Evolutionary conservation across 148 eudicot species (phyloP), one percentile per base, ranked within the genome.

Genomic region (Heliosperma pusillum): DNA sequence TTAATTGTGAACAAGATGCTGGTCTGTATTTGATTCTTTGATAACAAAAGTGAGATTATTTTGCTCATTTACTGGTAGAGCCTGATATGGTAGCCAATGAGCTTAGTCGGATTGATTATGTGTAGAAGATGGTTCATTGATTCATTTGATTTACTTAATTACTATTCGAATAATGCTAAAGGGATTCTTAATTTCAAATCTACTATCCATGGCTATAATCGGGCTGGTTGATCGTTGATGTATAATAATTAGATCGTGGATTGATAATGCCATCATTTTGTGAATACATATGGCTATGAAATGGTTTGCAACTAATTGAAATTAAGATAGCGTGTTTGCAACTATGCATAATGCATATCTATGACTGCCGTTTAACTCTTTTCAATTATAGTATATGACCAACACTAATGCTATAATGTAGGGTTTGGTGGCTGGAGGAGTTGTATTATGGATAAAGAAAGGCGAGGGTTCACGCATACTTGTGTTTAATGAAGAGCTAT

Each of bases 401-500:
- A 56, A 59, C 9, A 12, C 68, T 66, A 60, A 66, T 50, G 1
- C 24, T 78, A 62, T 50, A 53, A 27, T 44, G 69, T 55, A 92
- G 97, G 95, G 90, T 19, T 64, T 90, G 84, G 78, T 76, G 20
- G 76, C 97, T 55, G 98, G 98, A 80, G 86, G 70, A 67, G 74
- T 92, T 72, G 88, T 95, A 19, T 74, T 90, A 45, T 50, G 90
- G 76, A 44, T 85, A 70, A 89, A 85, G 70, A 86, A 86, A 82
- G 96, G 96, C 73, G 78, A 81, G 68, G 90, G 77, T 75, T 89
- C 96, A 2, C 88, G 84, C 50, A 84, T 95, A 26, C 82, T 95
- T 44, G 90, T 85, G 53, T 95, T 95, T 80, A 85, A 85, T 72
- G 99, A 95, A 80, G 99, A 95, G 76, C 80, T 95, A 26, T 95